Evolutionary conservation across 23 red algal genomes (phyloP).

Genomic region (Gracilaria domingensis): DNA sequence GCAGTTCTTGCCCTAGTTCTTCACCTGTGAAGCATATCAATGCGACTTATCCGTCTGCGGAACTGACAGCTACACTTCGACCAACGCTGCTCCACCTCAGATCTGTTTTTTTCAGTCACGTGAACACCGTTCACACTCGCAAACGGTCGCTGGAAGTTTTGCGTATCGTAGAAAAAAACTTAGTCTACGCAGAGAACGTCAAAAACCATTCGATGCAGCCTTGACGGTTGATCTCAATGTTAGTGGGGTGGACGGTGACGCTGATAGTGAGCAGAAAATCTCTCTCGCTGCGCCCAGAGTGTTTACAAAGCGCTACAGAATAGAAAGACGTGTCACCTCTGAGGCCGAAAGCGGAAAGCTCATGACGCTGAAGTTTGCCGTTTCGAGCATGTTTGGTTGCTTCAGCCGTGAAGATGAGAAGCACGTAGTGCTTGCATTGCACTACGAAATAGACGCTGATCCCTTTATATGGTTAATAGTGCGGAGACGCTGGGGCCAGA

Average conservation of each 20-base stretch:
- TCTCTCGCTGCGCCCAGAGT: slow-evolving; percentile 44
- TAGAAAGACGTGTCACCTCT: slow-evolving; percentile 38
- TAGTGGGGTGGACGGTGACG: slow-evolving; percentile 33
- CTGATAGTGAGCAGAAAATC: slow-evolving; percentile 38
- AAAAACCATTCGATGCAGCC: slow-evolving; percentile 77
- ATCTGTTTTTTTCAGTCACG: slow-evolving; percentile 78
- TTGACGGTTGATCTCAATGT: slow-evolving; percentile 38
- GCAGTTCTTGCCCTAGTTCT: slow-evolving; percentile 34
- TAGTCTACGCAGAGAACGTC: slow-evolving; percentile 67
- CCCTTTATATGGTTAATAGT: slow-evolving; percentile 58
- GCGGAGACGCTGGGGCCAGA: slow-evolving; percentile 40
- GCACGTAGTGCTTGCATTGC: slow-evolving; percentile 24
- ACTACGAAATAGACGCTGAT: slow-evolving; percentile 74
- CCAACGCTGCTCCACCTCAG: slow-evolving; percentile 82
- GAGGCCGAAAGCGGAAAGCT: slow-evolving; percentile 13
- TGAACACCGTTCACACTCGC: slow-evolving; percentile 77
- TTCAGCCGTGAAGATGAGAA: slow-evolving; percentile 29
- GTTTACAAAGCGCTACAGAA: slow-evolving; percentile 49
- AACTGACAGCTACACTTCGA: slow-evolving; percentile 42
- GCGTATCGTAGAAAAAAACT: slow-evolving; percentile 86
- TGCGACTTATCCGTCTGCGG: slow-evolving; percentile 57
- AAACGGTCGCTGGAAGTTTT: slow-evolving; percentile 63
- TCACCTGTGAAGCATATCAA: slow-evolving; percentile 32
- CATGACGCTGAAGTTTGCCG: slow-evolving; percentile 45
- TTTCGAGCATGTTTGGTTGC: not conserved